These are phyloP conservation scores for Iodosphaeria phyllophila DNA, from an alignment of 2,329 filamentous ascomycete genomes.

Conservation along the genomic window DNA sequence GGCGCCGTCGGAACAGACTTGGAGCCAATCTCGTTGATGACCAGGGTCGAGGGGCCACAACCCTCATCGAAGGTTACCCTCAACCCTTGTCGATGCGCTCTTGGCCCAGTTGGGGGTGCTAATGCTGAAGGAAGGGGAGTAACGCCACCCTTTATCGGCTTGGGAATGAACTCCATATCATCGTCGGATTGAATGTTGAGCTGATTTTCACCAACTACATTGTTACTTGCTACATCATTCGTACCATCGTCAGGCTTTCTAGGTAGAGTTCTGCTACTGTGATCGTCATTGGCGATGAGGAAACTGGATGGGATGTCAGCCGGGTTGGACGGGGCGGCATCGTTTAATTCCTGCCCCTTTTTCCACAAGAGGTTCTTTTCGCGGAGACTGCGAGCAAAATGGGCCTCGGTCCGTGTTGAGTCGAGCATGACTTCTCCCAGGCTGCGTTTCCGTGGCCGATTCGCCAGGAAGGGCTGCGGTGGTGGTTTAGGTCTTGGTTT, in stretches of 20 bases:
- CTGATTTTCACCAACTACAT: too few relatives aligned
- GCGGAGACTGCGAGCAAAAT: slow-evolving; percentile 19
- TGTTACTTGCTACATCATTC: too few relatives aligned
- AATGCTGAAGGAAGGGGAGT: neutral
- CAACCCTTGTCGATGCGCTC: slow-evolving; percentile 1
- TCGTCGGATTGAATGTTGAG: too few relatives aligned
- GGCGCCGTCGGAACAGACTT: too few relatives aligned
- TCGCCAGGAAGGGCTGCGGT: slow-evolving; percentile 15
- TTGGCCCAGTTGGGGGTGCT: slow-evolving; percentile 1
- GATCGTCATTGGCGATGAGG: slow-evolving; percentile 8
- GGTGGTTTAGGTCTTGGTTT: neutral
- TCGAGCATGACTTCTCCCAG: slow-evolving; percentile 22
- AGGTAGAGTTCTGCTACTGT: slow-evolving; percentile 3
- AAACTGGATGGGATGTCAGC: slow-evolving; percentile 14
- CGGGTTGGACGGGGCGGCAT: slow-evolving; percentile 18
- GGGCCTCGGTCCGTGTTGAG: slow-evolving; percentile 19
- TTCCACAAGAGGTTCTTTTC: slow-evolving; percentile 21
- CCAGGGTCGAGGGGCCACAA: too few relatives aligned
- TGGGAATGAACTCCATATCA: too few relatives aligned
- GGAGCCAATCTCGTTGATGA: too few relatives aligned
- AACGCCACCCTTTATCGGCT: neutral
- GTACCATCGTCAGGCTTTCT: too few relatives aligned
- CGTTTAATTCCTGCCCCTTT: slow-evolving; percentile 22
- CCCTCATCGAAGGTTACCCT: slow-evolving; percentile 4
- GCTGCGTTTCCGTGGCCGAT: slow-evolving; percentile 14